Evolutionary conservation across 2,329 filamentous ascomycete species (phyloP).

Genomic region (Colletotrichum chrysophilum): DNA sequence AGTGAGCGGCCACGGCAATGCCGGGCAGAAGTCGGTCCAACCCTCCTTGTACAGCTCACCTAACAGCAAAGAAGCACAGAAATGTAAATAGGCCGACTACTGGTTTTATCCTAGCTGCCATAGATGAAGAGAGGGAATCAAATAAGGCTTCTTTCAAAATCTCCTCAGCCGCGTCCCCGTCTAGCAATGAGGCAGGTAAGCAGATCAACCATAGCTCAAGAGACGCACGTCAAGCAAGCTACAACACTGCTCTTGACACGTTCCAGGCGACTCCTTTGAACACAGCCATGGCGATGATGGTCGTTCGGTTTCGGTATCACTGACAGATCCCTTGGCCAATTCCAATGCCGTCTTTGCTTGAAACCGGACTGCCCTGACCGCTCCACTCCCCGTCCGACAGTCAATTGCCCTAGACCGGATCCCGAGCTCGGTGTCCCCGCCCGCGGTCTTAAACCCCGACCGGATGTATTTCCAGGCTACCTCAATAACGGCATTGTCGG

Average conservation of each 20-base stretch:
- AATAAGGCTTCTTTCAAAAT: background rate
- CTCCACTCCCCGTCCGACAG: background rate
- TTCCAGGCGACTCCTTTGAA: background rate
- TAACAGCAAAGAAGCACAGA: background rate
- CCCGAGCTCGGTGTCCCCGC: background rate
- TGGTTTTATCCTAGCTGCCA: background rate
- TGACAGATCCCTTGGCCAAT: background rate
- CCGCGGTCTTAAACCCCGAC: background rate
- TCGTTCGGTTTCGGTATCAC: background rate
- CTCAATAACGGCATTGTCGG: background rate
- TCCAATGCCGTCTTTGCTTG: background rate
- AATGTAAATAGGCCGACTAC: background rate
- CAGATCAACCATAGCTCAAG: background rate
- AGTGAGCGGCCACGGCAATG: background rate
- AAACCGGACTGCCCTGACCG: background rate
- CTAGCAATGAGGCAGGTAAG: background rate
- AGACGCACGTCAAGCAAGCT: background rate
- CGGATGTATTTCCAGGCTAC: background rate
- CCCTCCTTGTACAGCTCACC: background rate
- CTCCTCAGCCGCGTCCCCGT: background rate
- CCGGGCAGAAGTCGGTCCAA: background rate
- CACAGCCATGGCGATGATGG: background rate
- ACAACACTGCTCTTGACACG: background rate
- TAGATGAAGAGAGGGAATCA: background rate
- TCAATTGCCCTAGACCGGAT: background rate